Conservation (phyloP, 108 stramenopile species). For the Fistulifera pelliculosa region DNA sequence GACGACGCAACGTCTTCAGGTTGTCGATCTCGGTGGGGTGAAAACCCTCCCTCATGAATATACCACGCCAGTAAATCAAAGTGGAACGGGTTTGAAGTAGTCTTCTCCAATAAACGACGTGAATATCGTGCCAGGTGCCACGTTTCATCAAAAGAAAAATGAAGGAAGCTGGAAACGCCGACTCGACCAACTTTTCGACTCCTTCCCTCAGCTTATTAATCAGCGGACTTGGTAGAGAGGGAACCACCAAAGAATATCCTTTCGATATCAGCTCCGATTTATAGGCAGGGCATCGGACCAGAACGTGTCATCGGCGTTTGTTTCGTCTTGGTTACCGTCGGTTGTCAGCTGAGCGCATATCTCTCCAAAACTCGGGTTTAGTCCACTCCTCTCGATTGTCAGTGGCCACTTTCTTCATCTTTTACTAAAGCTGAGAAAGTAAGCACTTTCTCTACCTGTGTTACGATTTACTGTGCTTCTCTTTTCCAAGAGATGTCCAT, state of each 20-base stretch:
- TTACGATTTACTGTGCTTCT: too few relatives aligned
- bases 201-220: slow-evolving; percentile 15
- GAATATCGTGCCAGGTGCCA: slow-evolving; percentile 47
- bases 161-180: slow-evolving; percentile 44
- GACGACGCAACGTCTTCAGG: slow-evolving; percentile 22
- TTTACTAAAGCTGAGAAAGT: too few relatives aligned
- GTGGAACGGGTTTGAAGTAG: slow-evolving; percentile 37
- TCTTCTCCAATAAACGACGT: slow-evolving; percentile 9
- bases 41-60: slow-evolving; percentile 49
- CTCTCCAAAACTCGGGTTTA: too few relatives aligned
- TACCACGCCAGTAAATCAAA: slow-evolving; percentile 72
- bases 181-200: slow-evolving; percentile 16
- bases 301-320: too few relatives aligned
- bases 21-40: slow-evolving; percentile 69
- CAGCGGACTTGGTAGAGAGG: background rate
- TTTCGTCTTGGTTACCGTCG: too few relatives aligned
- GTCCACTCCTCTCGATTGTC: too few relatives aligned
- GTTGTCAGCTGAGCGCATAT: too few relatives aligned
- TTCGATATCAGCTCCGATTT: background rate
- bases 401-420: too few relatives aligned
- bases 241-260: slow-evolving; percentile 2
- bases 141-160: slow-evolving; percentile 57
- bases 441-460: too few relatives aligned
- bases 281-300: too few relatives aligned
- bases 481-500: too few relatives aligned